Evolutionary conservation across 768 basidiomycete genomes (phyloP), one percentile per base, ranked within the genome.

Genomic region (Daedaleopsis nitida): DNA sequence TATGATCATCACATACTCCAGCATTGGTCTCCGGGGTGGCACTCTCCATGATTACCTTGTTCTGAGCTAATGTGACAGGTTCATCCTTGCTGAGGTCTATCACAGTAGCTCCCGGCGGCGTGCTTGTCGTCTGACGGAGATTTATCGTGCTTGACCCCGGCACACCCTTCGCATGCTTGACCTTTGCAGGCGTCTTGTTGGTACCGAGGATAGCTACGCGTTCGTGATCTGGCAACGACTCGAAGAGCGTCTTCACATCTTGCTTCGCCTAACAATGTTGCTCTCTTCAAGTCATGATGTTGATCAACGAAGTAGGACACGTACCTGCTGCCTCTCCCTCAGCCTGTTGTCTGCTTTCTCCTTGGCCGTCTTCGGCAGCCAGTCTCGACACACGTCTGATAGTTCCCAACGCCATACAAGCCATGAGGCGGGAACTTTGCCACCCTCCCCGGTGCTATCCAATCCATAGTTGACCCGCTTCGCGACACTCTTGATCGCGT

Each of bases 331-430:
- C 59, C 94, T 81, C 65, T 95, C 93, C 23, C 78, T 76, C 10
- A 80, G 73, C 67, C 94, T 81, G 10, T 69, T 72, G 53, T 87
- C 83, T 0, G 82, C 84, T 69, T 83, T 91, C 63, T 88, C 86
- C 63, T 78, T 77, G 13, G 81, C 80, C 68, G 82, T 85, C 69
- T 84, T 86, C 0, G 91, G 89, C 35, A 94, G 71, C 83, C 87
- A 88, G 58, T 83, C 79, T 59, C 76, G 75, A 63, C 81, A 78
- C 19, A 79, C 66, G 3, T 83, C 80, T 66, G 83, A 85, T 12
- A 91, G 86, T 71, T 96, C 94, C 94, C 94, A 96, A 54, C 91
- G 79, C 92, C 92, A 96, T 21, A 89, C 76, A 63, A 83, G 87
- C 37, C 91, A 74, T n/a, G 83, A 76, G 8, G 87, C 83, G 14